Evolutionary conservation across 1,284 basidiomycete species (phyloP).

Genomic region (Quambalaria eucalypti): DNA sequence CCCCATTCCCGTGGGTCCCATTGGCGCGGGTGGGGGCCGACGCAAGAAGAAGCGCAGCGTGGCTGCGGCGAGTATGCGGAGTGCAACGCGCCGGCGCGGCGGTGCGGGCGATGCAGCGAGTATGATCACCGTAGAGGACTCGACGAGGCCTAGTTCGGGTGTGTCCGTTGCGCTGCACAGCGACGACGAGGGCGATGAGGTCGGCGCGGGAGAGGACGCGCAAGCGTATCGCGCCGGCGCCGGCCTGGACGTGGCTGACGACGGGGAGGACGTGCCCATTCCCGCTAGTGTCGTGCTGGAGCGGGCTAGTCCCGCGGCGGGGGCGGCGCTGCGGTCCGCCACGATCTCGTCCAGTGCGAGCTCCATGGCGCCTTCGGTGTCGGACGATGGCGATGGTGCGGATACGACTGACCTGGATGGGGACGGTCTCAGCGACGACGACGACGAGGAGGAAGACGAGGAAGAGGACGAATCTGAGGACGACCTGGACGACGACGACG

Average conservation of each 20-base stretch:
- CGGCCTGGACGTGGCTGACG: not conserved
- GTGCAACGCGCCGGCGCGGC: not conserved
- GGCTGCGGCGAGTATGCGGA: not conserved
- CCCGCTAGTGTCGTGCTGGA: not conserved
- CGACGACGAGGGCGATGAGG: not conserved
- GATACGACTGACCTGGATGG: too few species aligned
- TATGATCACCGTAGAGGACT: not conserved
- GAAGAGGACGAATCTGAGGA: slow-evolving; percentile 16
- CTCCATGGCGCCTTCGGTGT: too few species aligned
- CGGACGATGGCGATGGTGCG: too few species aligned
- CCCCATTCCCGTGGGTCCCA: slow-evolving; percentile 19
- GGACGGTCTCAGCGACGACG: slow-evolving; percentile 48
- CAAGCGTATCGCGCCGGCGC: too few species aligned
- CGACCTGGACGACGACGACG: slow-evolving; percentile 31
- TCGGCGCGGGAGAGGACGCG: too few species aligned
- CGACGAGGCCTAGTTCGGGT: not conserved
- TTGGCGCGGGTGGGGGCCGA: not conserved
- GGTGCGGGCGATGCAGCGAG: not conserved
- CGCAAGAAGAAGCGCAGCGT: not conserved
- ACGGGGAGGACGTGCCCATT: not conserved
- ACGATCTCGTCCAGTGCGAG: too few species aligned
- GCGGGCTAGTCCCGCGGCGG: not conserved
- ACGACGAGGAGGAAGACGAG: slow-evolving; percentile 34
- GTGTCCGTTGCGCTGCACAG: too few species aligned
- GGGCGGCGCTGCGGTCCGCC: slow-evolving; percentile 31